Percentiles rank a stretch among this genome's conserved stretches.
phyloP scores from a whole-genome alignment of 164 flowering plant species.

The Umbilicus rupestris region DNA sequence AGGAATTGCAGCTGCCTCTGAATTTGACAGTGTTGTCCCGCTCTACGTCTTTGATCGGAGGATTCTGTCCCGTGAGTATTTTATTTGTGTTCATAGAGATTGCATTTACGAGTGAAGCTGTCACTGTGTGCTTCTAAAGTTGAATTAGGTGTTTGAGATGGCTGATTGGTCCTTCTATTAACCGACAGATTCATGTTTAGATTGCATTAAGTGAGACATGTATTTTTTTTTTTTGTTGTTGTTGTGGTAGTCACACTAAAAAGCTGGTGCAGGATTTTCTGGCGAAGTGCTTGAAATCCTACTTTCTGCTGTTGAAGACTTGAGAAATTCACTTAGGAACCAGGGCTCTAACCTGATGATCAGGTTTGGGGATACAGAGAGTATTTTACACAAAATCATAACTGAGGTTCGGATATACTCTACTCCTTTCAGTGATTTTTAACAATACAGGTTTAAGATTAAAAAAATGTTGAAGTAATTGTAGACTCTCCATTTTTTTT shows the following conservation, averaged over 20 bases:
- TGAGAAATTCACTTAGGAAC: slow-evolving; percentile 39
- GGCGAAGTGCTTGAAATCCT: slow-evolving; percentile 57
- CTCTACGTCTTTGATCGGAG: slow-evolving; percentile 76
- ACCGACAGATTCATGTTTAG: not conserved
- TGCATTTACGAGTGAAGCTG: not conserved
- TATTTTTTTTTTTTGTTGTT: not conserved
- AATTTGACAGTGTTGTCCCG: slow-evolving; percentile 39
- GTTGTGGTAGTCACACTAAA: not conserved
- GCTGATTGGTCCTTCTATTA: too few relatives aligned
- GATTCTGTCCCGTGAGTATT: slow-evolving; percentile 56
- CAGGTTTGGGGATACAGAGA: slow-evolving; percentile 60
- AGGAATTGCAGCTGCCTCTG: slow-evolving; percentile 56
- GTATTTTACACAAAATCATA: slow-evolving; percentile 36
- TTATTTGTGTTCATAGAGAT: not conserved
- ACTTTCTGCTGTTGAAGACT: slow-evolving; percentile 50
- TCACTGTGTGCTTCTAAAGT: not conserved
- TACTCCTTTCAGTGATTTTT: not conserved
- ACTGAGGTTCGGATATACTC: slow-evolving; percentile 38
- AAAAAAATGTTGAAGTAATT: slow-evolving; percentile 11
- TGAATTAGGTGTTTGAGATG: too few relatives aligned
- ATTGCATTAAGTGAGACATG: not conserved
- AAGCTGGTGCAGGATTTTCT: slow-evolving; percentile 43
- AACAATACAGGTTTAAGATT: not conserved
- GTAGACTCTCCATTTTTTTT: slow-evolving; percentile 16
- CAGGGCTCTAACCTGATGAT: slow-evolving; percentile 64